These are phyloP conservation scores for Selenicereus undatus DNA, from an alignment of 148 eudicot genomes.

Conservation along the genomic window DNA sequence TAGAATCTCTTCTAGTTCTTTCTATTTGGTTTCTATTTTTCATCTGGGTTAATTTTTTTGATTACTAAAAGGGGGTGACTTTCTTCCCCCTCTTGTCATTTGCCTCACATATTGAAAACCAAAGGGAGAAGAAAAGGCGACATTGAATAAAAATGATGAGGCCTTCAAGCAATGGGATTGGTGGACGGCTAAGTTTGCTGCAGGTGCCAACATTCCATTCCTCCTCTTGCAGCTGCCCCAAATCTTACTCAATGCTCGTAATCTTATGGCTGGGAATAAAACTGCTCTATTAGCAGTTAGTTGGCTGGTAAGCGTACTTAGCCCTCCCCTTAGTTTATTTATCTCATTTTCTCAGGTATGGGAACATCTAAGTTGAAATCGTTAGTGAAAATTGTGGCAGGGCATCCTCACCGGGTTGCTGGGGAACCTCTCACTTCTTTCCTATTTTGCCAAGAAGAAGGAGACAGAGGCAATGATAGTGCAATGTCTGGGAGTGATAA, in stretches of 20 bases:
- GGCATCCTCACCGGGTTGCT: constrained; percentile 89
- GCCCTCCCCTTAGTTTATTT: not conserved
- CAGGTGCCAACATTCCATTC: constrained; percentile 85
- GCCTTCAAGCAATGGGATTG: constrained; percentile 75
- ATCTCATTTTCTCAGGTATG: not conserved
- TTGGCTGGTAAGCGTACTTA: constrained; percentile 68
- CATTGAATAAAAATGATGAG: constrained; percentile 24
- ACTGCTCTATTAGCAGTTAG: constrained; percentile 81
- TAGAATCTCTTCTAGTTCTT: not conserved
- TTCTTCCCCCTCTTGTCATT: not conserved
- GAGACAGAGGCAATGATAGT: constrained; percentile 82
- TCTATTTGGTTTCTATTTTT: not conserved
- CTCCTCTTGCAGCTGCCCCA: constrained; percentile 88
- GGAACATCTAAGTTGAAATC: constrained; percentile 5
- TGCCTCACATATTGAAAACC: not conserved
- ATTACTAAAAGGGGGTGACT: not conserved
- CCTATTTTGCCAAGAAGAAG: constrained; percentile 91
- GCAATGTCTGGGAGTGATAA: constrained; percentile 80
- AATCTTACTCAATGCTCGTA: constrained; percentile 80
- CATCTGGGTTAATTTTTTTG: not conserved
- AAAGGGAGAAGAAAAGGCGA: not conserved
- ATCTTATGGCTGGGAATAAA: constrained; percentile 74
- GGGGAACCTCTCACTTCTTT: constrained; percentile 77
- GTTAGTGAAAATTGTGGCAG: constrained; percentile 36
- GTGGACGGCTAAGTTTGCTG: constrained; percentile 78